Conservation (phyloP, 2,329 filamentous ascomycete species). For the Dothideomycetes sp. region DNA sequence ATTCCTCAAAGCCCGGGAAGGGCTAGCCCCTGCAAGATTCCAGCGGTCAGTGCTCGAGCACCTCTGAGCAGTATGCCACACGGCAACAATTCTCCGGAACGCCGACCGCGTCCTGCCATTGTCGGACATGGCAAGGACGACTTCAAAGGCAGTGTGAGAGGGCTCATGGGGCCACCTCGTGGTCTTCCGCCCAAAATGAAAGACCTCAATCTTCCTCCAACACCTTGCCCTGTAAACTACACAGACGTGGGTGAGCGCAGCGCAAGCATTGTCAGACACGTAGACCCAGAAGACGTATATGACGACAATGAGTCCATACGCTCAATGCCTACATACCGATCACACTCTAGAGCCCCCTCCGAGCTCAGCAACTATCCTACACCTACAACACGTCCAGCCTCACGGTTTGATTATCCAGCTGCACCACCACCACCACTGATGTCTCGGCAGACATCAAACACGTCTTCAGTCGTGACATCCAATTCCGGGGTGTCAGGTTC, state of each 20-base stretch:
- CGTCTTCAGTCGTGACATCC: constrained; percentile 22
- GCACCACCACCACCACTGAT: constrained; percentile 15
- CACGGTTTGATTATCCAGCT: constrained; percentile 16
- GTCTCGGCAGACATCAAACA: constrained; percentile 21
- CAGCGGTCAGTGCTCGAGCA: constrained; percentile 41
- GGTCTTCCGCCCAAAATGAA: constrained; percentile 89
- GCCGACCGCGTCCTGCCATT: constrained; percentile 36
- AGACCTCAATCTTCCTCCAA: constrained; percentile 53
- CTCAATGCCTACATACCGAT: constrained; percentile 9
- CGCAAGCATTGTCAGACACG: constrained; percentile 47
- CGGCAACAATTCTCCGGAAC: constrained; percentile 73
- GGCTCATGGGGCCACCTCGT: constrained; percentile 37
- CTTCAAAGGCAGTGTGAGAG: constrained; percentile 18
- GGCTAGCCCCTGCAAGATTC: constrained; percentile 55
- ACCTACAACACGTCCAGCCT: constrained; percentile 1
- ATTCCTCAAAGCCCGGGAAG: constrained; percentile 11
- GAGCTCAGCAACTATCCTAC: constrained; percentile 1
- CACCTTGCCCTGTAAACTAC: constrained; percentile 12
- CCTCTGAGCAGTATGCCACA: constrained; percentile 60
- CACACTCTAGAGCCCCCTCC: constrained; percentile 1
- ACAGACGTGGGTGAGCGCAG: constrained; percentile 37
- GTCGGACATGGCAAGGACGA: constrained; percentile 22
- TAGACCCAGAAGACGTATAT: constrained; percentile 73
- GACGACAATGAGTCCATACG: constrained; percentile 45
- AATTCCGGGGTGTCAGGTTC: constrained; percentile 18